A percentile compares a stretch with the other conserved stretches of the same genome.
Conservation (phyloP, 202 grass and related monocot genomes). For the Musa balbisiana region DNA sequence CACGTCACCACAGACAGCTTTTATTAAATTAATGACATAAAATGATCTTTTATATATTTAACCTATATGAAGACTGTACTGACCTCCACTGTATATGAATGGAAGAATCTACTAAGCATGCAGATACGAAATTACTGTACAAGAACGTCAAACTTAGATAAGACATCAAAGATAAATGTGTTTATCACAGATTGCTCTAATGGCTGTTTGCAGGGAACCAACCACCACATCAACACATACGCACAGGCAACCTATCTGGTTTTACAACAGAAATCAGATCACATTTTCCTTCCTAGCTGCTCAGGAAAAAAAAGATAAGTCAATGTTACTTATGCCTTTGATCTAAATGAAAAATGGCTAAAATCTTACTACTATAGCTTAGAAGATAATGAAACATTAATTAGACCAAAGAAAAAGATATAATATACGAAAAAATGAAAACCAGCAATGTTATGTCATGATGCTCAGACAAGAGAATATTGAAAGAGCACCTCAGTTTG, state of each 20-base stretch:
- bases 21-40: background rate
- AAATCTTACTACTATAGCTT: background rate
- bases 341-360: background rate
- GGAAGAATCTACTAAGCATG: background rate
- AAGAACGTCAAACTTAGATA: too few species aligned
- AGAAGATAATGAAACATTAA: background rate
- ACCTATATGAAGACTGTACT: too few species aligned
- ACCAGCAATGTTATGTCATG: background rate
- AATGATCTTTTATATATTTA: too few species aligned
- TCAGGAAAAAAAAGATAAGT: background rate
- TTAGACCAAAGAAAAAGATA: background rate
- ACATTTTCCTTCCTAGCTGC: too few species aligned
- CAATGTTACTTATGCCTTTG: background rate
- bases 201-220: too few species aligned
- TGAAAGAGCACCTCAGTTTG: constrained; percentile 39
- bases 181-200: too few species aligned
- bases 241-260: background rate
- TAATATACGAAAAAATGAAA: background rate
- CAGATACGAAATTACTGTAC: background rate
- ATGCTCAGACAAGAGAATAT: background rate
- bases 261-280: too few species aligned
- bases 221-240: background rate
- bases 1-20: background rate
- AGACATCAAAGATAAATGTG: too few species aligned
- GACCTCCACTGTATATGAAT: background rate